These are phyloP conservation scores for Penicillium freii DNA, from an alignment of 2,329 filamentous ascomycete species.

Conservation along the genomic window DNA sequence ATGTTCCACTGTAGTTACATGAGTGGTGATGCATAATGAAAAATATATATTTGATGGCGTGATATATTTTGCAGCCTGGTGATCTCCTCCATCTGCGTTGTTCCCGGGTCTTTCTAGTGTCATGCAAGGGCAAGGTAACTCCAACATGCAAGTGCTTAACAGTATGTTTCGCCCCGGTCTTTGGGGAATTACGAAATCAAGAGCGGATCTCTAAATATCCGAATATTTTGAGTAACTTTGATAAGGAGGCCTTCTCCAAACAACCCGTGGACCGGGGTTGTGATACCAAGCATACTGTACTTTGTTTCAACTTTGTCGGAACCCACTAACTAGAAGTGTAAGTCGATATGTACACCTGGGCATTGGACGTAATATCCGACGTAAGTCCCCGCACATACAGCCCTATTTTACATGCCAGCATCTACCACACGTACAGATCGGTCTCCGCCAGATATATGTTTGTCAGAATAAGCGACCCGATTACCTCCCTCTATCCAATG, in stretches of 20 bases:
- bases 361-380: background rate
- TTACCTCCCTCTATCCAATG: too few relatives aligned
- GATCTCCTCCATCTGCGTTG: background rate
- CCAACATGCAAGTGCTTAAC: background rate
- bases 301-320: background rate
- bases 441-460: too few relatives aligned
- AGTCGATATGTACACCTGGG: background rate
- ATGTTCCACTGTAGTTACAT: background rate
- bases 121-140: background rate
- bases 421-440: too few relatives aligned
- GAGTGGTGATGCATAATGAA: constrained; percentile 7
- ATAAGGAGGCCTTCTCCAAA: background rate
- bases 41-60: background rate
- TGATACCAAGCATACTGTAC: background rate
- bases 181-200: background rate
- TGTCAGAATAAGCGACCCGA: too few relatives aligned
- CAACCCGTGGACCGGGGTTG: too few relatives aligned
- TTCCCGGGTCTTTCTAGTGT: background rate
- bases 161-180: background rate
- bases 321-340: background rate
- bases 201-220: background rate
- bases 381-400: background rate
- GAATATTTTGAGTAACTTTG: background rate
- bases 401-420: too few relatives aligned
- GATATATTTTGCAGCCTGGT: background rate